phyloP scores from a whole-genome alignment of 2,329 filamentous ascomycete genomes.

The Colletotrichum tamarilloi region DNA sequence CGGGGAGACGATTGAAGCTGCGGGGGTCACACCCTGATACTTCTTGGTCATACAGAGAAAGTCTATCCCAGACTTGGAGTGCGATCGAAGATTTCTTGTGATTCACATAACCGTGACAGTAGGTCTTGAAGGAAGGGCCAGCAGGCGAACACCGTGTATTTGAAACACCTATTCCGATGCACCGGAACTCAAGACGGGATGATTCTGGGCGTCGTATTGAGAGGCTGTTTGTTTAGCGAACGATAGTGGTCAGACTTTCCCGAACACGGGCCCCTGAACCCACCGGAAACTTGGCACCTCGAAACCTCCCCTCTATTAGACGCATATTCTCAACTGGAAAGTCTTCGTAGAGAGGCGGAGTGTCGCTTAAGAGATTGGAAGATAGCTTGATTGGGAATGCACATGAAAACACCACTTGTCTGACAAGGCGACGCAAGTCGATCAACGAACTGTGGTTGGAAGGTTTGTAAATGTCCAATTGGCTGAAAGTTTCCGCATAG shows the following conservation, averaged over 20 bases:
- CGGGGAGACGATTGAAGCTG: not conserved
- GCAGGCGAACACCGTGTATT: slow-evolving; percentile 9
- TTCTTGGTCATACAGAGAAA: not conserved
- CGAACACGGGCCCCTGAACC: not conserved
- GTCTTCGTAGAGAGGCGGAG: not conserved
- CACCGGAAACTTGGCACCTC: not conserved
- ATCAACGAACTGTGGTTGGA: not conserved
- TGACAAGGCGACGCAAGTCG: no score
- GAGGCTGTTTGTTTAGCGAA: not conserved
- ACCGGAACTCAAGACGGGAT: not conserved
- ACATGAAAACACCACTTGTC: not conserved
- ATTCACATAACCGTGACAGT: not conserved
- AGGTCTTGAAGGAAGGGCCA: not conserved
- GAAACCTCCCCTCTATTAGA: not conserved
- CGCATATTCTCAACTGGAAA: not conserved
- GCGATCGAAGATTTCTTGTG: not conserved
- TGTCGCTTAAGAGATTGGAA: not conserved
- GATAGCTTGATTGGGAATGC: not conserved
- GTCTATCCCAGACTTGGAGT: not conserved
- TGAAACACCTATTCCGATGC: slow-evolving; percentile 8
- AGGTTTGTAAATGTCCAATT: not conserved
- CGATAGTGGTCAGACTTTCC: slow-evolving; percentile 6
- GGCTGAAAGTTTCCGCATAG: not conserved
- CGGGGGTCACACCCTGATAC: not conserved
- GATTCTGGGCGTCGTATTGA: not conserved